Percentiles rank a stretch among this genome's conserved stretches.
Evolutionary conservation across 331 rosid genomes (phyloP).

Genomic region (Ulmus americana): DNA sequence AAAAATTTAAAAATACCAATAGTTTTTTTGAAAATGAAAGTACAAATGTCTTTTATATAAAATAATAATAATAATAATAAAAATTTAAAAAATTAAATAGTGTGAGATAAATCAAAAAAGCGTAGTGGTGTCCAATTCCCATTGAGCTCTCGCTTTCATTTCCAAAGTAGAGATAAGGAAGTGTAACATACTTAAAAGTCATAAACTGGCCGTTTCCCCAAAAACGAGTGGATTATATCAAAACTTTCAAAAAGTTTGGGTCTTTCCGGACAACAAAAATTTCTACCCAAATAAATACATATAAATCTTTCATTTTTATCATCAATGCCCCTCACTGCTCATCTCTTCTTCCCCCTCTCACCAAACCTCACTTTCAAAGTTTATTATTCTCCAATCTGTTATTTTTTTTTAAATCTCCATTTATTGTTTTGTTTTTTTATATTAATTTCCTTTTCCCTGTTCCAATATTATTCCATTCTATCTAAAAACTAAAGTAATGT

Average conservation of each 20-base stretch:
- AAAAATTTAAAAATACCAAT: no score
- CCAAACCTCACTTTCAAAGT: neutral
- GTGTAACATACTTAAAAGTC: neutral
- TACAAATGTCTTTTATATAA: no score
- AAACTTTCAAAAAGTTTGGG: neutral
- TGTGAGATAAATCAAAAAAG: no score
- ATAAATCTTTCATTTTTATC: neutral
- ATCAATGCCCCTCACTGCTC: neutral
- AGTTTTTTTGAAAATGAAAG: no score
- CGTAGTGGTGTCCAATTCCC: neutral
- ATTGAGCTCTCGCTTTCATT: neutral
- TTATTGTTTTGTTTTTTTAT: neutral
- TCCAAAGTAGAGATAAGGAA: neutral
- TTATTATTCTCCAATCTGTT: neutral
- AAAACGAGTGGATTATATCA: slow-evolving; percentile 2
- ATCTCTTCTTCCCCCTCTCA: neutral
- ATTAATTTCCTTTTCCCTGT: neutral
- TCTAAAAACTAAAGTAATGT: neutral
- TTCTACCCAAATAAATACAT: neutral
- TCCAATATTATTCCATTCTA: neutral
- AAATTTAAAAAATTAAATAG: no score
- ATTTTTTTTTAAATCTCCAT: neutral
- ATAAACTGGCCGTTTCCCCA: slow-evolving; percentile 5
- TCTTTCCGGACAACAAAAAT: neutral
- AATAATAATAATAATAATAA: no score